A percentile compares a stretch with the other conserved stretches of the same genome.
phyloP scores from a whole-genome alignment of 2,329 filamentous ascomycete species.

The Colletotrichum trifolii region DNA sequence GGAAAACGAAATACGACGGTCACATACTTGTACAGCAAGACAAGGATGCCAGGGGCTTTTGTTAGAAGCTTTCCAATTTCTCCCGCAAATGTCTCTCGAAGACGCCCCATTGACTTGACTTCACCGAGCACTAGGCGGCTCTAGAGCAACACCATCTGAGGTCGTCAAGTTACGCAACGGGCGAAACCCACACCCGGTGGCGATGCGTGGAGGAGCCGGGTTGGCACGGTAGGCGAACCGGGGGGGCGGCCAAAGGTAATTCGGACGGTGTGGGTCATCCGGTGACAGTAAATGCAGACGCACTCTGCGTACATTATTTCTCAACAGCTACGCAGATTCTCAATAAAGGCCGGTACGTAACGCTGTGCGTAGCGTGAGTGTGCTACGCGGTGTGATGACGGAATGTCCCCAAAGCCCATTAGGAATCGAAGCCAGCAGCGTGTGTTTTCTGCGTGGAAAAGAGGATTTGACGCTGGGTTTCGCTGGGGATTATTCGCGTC shows the following conservation, averaged over 20 bases:
- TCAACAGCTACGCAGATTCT: no score
- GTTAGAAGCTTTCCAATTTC: constrained; percentile 7
- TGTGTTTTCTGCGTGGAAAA: constrained; percentile 12
- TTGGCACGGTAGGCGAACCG: constrained; percentile 1
- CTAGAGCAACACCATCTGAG: no score
- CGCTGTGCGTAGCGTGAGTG: constrained; percentile 15
- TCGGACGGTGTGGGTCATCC: constrained; percentile 8
- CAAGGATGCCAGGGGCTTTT: constrained; percentile 17
- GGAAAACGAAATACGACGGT: constrained; percentile 34
- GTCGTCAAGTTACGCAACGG: neutral
- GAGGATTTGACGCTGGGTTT: constrained; percentile 10
- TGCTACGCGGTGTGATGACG: constrained; percentile 1
- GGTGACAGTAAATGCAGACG: neutral
- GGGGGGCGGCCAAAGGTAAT: constrained; percentile 1
- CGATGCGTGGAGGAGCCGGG: constrained; percentile 4
- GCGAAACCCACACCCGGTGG: neutral
- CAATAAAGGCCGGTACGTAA: constrained; percentile 25
- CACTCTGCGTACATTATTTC: no score
- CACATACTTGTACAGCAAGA: neutral
- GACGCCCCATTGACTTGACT: constrained; percentile 1
- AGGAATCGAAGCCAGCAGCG: neutral
- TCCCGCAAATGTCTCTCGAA: constrained; percentile 11
- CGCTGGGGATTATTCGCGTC: constrained; percentile 14
- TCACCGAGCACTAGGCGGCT: constrained; percentile 1
- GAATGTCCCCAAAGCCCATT: neutral